Percentiles rank a stretch among this genome's conserved stretches.
Conservation (phyloP, 2,329 filamentous ascomycete species). For the Emergomyces orientalis region DNA sequence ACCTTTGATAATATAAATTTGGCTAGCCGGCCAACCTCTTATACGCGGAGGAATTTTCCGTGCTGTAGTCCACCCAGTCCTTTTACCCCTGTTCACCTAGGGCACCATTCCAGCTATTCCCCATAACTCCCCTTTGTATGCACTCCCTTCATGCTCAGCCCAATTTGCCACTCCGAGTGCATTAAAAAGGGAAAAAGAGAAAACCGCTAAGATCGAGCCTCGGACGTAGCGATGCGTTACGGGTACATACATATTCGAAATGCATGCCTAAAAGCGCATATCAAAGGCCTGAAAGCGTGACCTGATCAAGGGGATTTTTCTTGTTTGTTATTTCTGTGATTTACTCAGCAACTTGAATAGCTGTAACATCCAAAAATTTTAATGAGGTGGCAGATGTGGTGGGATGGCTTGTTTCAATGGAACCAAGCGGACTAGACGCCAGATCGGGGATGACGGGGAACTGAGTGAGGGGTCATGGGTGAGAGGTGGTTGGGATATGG, state of each 20-base stretch:
- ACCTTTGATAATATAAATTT: neutral
- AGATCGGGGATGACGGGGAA: no score
- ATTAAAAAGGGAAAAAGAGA: neutral
- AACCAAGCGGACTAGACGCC: no score
- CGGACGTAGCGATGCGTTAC: neutral
- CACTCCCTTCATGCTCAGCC: neutral
- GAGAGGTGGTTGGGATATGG: no score
- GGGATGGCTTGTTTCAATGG: no score
- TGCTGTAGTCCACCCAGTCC: neutral
- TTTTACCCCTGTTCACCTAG: neutral
- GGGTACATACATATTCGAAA: neutral
- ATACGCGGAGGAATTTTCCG: neutral
- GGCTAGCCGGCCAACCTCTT: neutral
- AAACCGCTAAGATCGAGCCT: neutral
- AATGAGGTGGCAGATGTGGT: no score
- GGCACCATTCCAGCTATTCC: neutral
- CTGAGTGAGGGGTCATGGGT: no score
- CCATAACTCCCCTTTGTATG: neutral
- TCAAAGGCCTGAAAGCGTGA: neutral
- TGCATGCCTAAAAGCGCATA: neutral
- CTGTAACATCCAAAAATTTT: no score
- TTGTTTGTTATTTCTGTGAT: neutral
- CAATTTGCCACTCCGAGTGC: neutral
- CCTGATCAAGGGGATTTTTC: neutral
- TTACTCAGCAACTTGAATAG: no score